Percentiles rank a stretch among this genome's conserved stretches.
Evolutionary conservation across 257 asterid species (phyloP).

Genomic region (Mitragyna speciosa): DNA sequence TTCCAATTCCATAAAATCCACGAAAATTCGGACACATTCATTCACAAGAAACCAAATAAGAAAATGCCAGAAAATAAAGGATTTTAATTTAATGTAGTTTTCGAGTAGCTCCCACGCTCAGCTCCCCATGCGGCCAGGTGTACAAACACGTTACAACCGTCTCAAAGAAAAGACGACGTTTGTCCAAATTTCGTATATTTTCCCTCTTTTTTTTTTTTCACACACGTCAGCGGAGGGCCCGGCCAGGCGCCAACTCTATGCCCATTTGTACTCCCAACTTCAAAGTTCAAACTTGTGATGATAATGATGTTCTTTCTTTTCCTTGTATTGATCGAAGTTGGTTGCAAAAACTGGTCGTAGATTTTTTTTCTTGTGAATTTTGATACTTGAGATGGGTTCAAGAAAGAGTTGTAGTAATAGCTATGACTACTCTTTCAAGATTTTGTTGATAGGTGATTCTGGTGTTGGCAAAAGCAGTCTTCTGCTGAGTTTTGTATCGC

Average conservation of each 20-base stretch:
- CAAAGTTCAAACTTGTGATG: conserved; percentile 3
- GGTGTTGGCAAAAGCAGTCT: conserved; percentile 91
- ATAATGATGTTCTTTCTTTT: background rate
- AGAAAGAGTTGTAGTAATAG: conserved; percentile 25
- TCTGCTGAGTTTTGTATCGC: conserved; percentile 63
- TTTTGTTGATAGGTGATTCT: conserved; percentile 76
- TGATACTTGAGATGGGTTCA: conserved; percentile 44
- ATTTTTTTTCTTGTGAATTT: conserved; percentile 1
- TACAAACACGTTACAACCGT: conserved; percentile 49
- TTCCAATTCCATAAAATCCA: conserved; percentile 1
- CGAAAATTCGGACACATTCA: background rate
- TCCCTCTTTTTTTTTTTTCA: background rate
- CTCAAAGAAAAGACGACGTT: conserved; percentile 49
- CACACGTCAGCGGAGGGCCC: conserved; percentile 1
- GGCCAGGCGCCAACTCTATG: conserved; percentile 27
- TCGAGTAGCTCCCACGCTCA: conserved; percentile 30
- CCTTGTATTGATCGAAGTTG: background rate
- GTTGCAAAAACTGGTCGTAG: background rate
- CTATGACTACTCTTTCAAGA: conserved; percentile 84
- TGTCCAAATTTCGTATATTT: conserved; percentile 28
- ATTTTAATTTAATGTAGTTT: conserved; percentile 8
- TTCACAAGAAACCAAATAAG: conserved; percentile 16
- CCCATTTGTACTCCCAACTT: background rate
- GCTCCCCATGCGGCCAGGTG: conserved; percentile 58
- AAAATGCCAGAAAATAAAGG: background rate